These are phyloP conservation scores for Zymoseptoria pseudotritici DNA, from an alignment of 2,329 filamentous ascomycete species.

Conservation along the genomic window DNA sequence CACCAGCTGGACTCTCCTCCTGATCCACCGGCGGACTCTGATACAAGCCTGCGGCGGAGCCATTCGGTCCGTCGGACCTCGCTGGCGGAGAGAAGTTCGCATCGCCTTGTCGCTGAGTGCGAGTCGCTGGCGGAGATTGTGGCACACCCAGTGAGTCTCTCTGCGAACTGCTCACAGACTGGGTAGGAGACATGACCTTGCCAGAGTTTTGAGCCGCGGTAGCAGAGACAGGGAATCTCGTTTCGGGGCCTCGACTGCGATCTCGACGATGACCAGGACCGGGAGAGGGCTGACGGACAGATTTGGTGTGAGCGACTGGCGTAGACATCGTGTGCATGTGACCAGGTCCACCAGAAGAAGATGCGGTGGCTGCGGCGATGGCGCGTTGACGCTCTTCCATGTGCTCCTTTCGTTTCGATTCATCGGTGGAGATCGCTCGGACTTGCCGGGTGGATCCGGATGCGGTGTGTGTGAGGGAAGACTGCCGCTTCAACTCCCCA, in stretches of 20 bases:
- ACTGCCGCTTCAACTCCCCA: slow-evolving; percentile 87
- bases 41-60: not conserved
- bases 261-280: slow-evolving; percentile 61
- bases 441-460: slow-evolving; percentile 53
- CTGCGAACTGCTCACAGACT: slow-evolving; percentile 30
- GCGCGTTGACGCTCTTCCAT: slow-evolving; percentile 90
- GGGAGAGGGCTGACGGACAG: not conserved
- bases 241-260: slow-evolving; percentile 59
- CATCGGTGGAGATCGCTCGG: slow-evolving; percentile 86
- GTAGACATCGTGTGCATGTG: not conserved
- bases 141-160: slow-evolving; percentile 76
- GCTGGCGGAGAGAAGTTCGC: not conserved
- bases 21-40: not conserved
- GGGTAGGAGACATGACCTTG: slow-evolving; percentile 36
- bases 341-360: slow-evolving; percentile 16
- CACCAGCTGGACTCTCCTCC: slow-evolving; percentile 7
- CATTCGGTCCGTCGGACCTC: not conserved
- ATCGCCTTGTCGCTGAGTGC: slow-evolving; percentile 3
- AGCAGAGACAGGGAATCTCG: slow-evolving; percentile 68
- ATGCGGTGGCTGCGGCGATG: slow-evolving; percentile 47
- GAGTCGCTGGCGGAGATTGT: slow-evolving; percentile 39
- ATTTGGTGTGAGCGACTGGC: not conserved
- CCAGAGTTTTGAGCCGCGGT: slow-evolving; percentile 39
- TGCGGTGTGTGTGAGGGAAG: slow-evolving; percentile 59
- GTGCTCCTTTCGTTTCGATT: slow-evolving; percentile 86